Base-by-base conservation (phyloP, 1,284 basidiomycete species). In the Agaricales sp. region DNA sequence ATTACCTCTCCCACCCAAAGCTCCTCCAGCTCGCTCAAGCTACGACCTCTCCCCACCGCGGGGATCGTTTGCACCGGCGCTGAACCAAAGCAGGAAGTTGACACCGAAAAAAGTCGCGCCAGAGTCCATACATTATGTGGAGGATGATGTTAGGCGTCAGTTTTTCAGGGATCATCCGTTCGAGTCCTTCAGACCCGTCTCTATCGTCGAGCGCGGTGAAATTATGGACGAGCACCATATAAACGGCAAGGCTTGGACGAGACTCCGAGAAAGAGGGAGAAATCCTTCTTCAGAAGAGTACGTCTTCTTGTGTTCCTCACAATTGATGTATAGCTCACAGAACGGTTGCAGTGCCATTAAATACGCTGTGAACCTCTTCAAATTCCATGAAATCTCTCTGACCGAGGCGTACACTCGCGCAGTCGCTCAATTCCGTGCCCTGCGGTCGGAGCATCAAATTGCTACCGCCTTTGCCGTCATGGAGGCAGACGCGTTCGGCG, bases 141-240 rank as follows among this genome's bases (percentile, higher is more conserved):
- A 94, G 62, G 95, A 99, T 66, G 74, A 78, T 52, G 72, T 98
- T 48, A 81, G 95, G 43, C 74, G 81, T 49, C 90, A 92, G 64
- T 99, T 99, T 75, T 98, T 94, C 71, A 74, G 76, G 48, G 95
- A 99, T 68, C 94, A 97, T 62, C 93, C 95, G 2, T 98, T 97
- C 63, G 94, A 99, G 67, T 86, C 91, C 1, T 87, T 94, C 64
- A 76, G 93, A 38, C 83, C 92, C 1, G 73, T 76, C 13, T 83
- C 78, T 11, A 66, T 99, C 46, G 79, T 89, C 1, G 95, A 99
- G 68, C 72, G 71, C 41, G 75, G 67, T 26, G 64, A 67, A 13
- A 70, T 87, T 46, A 72, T 76, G 55, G 67, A 71, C 20, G 67
- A 75, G 46, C 77, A 83, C 55, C 71, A 75, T 22, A 62, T 88